Evolutionary conservation across 345 rosid genomes (phyloP).

Genomic region (thale cress (Arabidopsis thaliana)): TAIR10.1 NC_003074.8:8058501-8059000

Average conservation of each 20-base stretch:
- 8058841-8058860: conserved; percentile 43
- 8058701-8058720: conserved; percentile 42
- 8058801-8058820: conserved; percentile 41
- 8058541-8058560: conserved; percentile 33
- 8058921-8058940: neutral
- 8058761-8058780: conserved; percentile 31
- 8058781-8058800: conserved; percentile 47
- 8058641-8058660: conserved; percentile 13
- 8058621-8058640: neutral
- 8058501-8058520: conserved; percentile 3
- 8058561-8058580: conserved; percentile 37
- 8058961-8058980: conserved; percentile 25
- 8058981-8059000: conserved; percentile 27
- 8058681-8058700: conserved; percentile 27
- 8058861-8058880: conserved; percentile 19
- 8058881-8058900: neutral
- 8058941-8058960: neutral
- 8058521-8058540: neutral
- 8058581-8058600: conserved; percentile 7
- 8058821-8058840: conserved; percentile 33
- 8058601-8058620: neutral
- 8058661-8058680: conserved; percentile 16
- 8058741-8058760: conserved; percentile 38
- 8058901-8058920: neutral
- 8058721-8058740: conserved; percentile 59